Conservation (phyloP, 768 basidiomycete genomes). For the Phlebiopsis flavidoalba region DNA sequence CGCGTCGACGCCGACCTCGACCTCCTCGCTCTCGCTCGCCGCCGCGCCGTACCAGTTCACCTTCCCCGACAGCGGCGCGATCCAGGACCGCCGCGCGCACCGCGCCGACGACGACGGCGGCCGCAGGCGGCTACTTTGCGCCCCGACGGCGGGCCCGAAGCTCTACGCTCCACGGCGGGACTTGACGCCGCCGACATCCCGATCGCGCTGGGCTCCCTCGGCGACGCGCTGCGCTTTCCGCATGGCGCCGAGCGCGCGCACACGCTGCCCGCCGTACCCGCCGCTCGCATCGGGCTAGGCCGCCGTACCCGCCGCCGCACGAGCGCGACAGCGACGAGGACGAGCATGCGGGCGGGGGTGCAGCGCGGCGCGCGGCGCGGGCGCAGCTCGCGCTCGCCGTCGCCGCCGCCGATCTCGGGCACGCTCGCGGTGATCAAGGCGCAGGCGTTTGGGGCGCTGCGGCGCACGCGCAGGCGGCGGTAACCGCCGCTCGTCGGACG, state of each 20-base stretch:
- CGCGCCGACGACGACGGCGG: background rate
- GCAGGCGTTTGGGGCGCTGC: conserved; percentile 81
- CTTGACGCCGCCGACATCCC: conserved; percentile 73
- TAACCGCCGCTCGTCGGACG: conserved; percentile 70
- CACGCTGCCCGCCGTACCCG: conserved; percentile 28
- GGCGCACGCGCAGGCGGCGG: conserved; percentile 70
- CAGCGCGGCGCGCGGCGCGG: conserved; percentile 24
- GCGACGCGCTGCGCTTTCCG: conserved; percentile 59
- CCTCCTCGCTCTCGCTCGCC: conserved; percentile 45
- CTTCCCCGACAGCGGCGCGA: conserved; percentile 50
- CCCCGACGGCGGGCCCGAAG: conserved; percentile 47
- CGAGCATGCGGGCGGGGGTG: conserved; percentile 9
- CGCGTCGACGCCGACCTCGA: conserved; percentile 42
- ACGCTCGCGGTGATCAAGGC: conserved; percentile 90
- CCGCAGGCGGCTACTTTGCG: background rate
- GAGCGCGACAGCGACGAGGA: conserved; percentile 27
- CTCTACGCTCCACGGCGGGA: conserved; percentile 48
- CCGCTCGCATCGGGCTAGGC: conserved; percentile 46
- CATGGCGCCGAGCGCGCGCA: conserved; percentile 20
- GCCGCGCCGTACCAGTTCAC: conserved; percentile 65
- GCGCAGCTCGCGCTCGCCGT: conserved; percentile 44
- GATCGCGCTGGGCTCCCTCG: conserved; percentile 38
- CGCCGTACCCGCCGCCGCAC: conserved; percentile 45
- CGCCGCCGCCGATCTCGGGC: conserved; percentile 53
- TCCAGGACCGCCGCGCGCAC: conserved; percentile 58